Conservation (phyloP, 2,329 filamentous ascomycete genomes). For the Colletotrichum gigasporum region DNA sequence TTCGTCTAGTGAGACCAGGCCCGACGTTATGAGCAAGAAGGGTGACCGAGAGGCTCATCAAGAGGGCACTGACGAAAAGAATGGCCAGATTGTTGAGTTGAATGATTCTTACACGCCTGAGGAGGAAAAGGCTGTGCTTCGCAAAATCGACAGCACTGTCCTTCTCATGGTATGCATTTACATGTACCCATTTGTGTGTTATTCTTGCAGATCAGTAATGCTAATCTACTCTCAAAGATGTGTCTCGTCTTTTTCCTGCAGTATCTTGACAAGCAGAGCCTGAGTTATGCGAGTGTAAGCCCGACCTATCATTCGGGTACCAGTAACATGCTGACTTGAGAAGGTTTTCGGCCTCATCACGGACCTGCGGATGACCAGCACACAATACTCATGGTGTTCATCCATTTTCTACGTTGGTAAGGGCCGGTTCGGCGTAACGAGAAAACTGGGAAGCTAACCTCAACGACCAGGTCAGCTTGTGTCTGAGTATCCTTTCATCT, state of each 20-base stretch:
- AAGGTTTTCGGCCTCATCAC: constrained; percentile 55
- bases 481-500: constrained; percentile 59
- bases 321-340: not conserved
- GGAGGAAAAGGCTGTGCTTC: constrained; percentile 41
- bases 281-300: constrained; percentile 53
- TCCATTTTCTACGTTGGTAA: constrained; percentile 46
- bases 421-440: constrained; percentile 29
- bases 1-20: not conserved
- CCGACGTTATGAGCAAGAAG: not conserved
- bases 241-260: constrained; percentile 54
- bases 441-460: not conserved
- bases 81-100: constrained; percentile 30
- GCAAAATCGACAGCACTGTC: constrained; percentile 45
- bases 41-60: not conserved
- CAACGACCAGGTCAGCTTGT: constrained; percentile 50
- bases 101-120: constrained; percentile 38
- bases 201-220: not conserved
- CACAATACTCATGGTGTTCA: constrained; percentile 59
- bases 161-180: constrained; percentile 39
- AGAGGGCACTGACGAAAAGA: constrained; percentile 25
- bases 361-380: constrained; percentile 53
- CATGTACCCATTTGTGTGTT: not conserved
- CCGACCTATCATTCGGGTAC: too few species aligned
- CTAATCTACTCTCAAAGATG: constrained; percentile 39
- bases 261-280: constrained; percentile 58